These are phyloP conservation scores for Diaporthe australafricana DNA, from an alignment of 2,329 filamentous ascomycete genomes.

Conservation along the genomic window DNA sequence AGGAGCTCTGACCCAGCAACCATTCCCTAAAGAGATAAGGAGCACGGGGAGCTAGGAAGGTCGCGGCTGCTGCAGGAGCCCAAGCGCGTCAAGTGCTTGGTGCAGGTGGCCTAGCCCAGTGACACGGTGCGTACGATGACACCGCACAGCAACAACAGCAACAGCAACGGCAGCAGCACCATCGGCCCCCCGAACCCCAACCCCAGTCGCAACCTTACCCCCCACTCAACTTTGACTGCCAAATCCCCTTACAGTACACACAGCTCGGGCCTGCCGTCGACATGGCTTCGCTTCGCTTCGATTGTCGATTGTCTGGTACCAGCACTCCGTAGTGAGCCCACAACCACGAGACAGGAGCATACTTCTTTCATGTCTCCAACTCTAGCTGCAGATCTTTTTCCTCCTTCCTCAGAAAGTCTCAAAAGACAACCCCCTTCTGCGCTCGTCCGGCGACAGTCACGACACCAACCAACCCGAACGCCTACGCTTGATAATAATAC, in stretches of 20 bases:
- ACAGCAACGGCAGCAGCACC: too few species aligned
- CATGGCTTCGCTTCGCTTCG: constrained; percentile 22
- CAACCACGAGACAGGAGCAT: constrained; percentile 2
- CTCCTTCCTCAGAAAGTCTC: neutral
- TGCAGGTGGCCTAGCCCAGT: neutral
- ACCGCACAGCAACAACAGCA: too few species aligned
- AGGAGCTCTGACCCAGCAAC: constrained; percentile 10
- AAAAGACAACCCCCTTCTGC: neutral
- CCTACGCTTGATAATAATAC: neutral
- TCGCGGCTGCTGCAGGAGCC: neutral
- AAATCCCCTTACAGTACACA: neutral
- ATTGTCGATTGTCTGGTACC: constrained; percentile 16
- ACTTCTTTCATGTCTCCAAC: constrained; percentile 4
- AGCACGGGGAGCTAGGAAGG: too few species aligned
- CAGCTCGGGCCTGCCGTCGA: constrained; percentile 26
- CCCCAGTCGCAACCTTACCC: neutral
- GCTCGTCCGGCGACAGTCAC: constrained; percentile 10
- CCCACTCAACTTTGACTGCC: neutral
- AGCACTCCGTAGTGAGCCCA: constrained; percentile 1
- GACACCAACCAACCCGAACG: neutral
- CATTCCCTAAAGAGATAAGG: neutral
- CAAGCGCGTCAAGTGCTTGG: neutral
- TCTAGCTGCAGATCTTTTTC: constrained; percentile 15
- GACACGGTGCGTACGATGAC: neutral
- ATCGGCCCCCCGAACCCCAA: neutral